Evolutionary conservation across 768 basidiomycete genomes (phyloP).

Genomic region (Lactarius trivialis): DNA sequence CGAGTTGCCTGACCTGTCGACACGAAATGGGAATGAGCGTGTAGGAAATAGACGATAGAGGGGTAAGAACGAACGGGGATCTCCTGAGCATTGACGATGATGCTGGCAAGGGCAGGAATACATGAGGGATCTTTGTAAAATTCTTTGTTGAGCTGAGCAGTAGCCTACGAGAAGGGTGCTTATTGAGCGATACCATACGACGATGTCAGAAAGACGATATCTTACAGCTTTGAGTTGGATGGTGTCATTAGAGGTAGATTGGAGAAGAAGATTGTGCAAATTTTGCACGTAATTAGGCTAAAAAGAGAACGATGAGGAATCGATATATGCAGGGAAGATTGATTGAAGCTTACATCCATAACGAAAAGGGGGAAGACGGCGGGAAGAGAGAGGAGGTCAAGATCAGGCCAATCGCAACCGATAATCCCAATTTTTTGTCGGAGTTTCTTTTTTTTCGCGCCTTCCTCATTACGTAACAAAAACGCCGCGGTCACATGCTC

Average conservation of each 20-base stretch:
- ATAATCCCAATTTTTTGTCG: constrained; percentile 48
- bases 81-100: constrained; percentile 82
- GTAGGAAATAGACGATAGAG: neutral
- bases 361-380: no score
- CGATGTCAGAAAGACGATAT: constrained; percentile 17
- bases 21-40: neutral
- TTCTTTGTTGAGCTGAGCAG: constrained; percentile 81
- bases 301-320: constrained; percentile 2
- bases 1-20: constrained; percentile 85
- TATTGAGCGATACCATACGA: constrained; percentile 6
- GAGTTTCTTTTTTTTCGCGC: constrained; percentile 38
- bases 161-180: constrained; percentile 52
- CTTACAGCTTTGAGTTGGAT: constrained; percentile 81
- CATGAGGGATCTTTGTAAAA: constrained; percentile 90
- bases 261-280: constrained; percentile 79
- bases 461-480: neutral
- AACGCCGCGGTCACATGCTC: neutral
- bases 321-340: neutral
- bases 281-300: constrained; percentile 72
- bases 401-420: constrained; percentile 19
- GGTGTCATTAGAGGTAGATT: constrained; percentile 86
- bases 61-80: constrained; percentile 52
- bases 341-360: constrained; percentile 45
- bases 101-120: constrained; percentile 84
- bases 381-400: constrained; percentile 18